These are phyloP conservation scores for Fonsecaea nubica DNA, from an alignment of 2,329 filamentous ascomycete genomes.

Conservation along the genomic window DNA sequence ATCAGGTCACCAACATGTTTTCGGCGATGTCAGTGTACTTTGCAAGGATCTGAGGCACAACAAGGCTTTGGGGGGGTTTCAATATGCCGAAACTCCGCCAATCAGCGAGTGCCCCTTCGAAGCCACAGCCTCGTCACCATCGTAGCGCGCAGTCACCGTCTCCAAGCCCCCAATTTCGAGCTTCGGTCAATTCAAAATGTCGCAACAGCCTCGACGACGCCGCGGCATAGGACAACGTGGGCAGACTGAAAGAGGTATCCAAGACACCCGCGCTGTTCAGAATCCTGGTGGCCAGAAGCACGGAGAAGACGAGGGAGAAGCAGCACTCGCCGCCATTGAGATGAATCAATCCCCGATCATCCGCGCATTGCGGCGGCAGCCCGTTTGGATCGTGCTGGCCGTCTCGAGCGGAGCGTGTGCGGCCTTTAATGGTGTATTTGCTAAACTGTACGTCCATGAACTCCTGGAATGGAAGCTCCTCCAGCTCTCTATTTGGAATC, in stretches of 20 bases:
- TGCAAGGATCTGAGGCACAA: background rate
- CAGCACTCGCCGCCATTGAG: background rate
- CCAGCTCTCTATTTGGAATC: background rate
- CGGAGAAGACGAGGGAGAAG: background rate
- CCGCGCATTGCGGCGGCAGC: slow-evolving; percentile 36
- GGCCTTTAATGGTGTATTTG: slow-evolving; percentile 70
- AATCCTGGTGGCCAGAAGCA: background rate
- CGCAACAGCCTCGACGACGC: slow-evolving; percentile 2
- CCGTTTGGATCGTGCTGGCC: slow-evolving; percentile 62
- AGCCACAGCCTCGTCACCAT: background rate
- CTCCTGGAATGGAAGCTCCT: background rate
- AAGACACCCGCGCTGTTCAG: background rate
- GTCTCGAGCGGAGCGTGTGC: slow-evolving; percentile 68
- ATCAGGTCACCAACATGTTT: background rate
- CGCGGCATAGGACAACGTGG: background rate
- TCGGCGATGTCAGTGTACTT: background rate
- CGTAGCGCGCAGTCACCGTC: background rate
- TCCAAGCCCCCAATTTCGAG: background rate
- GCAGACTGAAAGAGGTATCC: background rate
- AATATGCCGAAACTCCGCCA: background rate
- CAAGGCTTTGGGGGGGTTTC: background rate
- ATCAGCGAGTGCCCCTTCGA: background rate
- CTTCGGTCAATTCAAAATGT: background rate
- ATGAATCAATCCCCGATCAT: slow-evolving; percentile 26
- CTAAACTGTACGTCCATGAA: slow-evolving; percentile 61